Evolutionary conservation across 208 protist species (phyloP), one percentile per base, ranked within the genome.

Genomic region (Leishmania lainsoni): DNA sequence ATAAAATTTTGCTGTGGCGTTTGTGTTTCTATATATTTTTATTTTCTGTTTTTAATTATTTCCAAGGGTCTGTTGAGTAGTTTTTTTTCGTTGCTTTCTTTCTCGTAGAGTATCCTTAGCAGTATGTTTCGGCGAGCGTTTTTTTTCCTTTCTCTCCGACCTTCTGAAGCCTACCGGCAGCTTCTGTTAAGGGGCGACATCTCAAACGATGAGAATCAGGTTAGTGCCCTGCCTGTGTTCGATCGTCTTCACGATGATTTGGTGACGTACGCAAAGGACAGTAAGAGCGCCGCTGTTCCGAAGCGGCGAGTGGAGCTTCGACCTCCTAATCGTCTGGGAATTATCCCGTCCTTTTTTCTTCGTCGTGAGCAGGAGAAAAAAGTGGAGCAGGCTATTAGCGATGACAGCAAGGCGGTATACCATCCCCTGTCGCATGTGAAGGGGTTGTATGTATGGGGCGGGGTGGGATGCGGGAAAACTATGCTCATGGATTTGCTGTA

Each of bases 401-500:
- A 87, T 42, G 83, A 79, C 61, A 84, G 80, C 20, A 81, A 83
- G 32, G 85, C 85, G 39, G 70, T 66, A 9, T 96, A 92, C 76
- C 94, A 97, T 63, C 94, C 94, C 8, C 81, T 97, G 26, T 97
- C 94, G 22, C 80, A 86, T 0, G 89, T 98, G 51, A 96, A 98
- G 76, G 98, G 98, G 1, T 76, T 99, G 20, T 99, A 99, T 80
- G 90, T 99, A 3, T 98, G 92, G 82, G 98, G 98, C 51, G 96
- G 97, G 51, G 97, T 99, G n/a, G 98, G 98, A 1, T 99, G 98
- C 86, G 98, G 98, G 8, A 99, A 99, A 79, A 98, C 97, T 32
- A 97, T 98, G 88, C 72, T 99, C 54, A 99, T 99, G 98, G 97
- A 99, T 78, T 78, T 99, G 14, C 94, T 99, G 69, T 99, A 95